Conservation (phyloP, 495 filamentous ascomycete species). For the Hypoxylon trugodes region DNA sequence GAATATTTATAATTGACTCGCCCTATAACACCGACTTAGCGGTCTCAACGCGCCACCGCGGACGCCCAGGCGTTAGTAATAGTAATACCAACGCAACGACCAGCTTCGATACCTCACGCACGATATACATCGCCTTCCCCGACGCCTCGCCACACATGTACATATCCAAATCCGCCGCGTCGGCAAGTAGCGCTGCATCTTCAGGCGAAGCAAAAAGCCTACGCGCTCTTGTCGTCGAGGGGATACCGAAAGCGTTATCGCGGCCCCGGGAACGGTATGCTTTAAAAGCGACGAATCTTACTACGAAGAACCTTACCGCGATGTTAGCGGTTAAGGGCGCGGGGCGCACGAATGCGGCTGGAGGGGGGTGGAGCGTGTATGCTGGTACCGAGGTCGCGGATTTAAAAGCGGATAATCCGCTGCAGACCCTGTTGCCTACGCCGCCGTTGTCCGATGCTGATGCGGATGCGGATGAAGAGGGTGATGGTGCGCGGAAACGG, state of each 20-base stretch:
- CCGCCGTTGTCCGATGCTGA: constrained; percentile 48
- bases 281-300: constrained; percentile 69
- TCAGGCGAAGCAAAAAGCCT: constrained; percentile 69
- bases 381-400: constrained; percentile 62
- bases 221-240: constrained; percentile 72
- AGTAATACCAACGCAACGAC: constrained; percentile 24
- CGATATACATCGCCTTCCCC: constrained; percentile 81
- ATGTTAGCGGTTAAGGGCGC: constrained; percentile 72
- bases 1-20: constrained; percentile 77
- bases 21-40: constrained; percentile 68
- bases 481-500: neutral
- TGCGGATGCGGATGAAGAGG: constrained; percentile 20
- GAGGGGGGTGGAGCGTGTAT: constrained; percentile 82
- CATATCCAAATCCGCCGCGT: constrained; percentile 60
- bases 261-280: constrained; percentile 71
- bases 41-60: constrained; percentile 47
- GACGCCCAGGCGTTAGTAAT: constrained; percentile 39
- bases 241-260: constrained; percentile 80
- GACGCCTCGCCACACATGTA: constrained; percentile 78
- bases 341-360: constrained; percentile 70
- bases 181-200: constrained; percentile 35
- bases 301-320: constrained; percentile 71
- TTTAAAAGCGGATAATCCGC: constrained; percentile 60
- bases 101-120: constrained; percentile 64
- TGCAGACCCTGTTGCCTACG: constrained; percentile 59